These are phyloP conservation scores for Agroathelia rolfsii DNA, from an alignment of 1,284 basidiomycete genomes.

Conservation along the genomic window DNA sequence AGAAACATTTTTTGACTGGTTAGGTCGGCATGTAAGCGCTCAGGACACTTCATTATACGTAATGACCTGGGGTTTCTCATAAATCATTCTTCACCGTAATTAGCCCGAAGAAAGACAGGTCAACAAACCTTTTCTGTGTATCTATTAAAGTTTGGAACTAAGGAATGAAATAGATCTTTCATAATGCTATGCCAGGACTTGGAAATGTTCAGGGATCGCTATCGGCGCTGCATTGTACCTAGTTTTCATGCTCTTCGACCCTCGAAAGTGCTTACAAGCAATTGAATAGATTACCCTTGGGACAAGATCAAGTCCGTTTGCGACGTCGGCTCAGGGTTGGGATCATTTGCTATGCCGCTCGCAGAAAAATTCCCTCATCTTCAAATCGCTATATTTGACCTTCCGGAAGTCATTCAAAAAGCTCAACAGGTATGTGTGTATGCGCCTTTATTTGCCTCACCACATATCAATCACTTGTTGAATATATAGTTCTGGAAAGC, in stretches of 20 bases:
- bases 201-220: constrained; percentile 17
- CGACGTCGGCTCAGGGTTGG: constrained; percentile 25
- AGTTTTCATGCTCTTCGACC: neutral
- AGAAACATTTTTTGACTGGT: constrained; percentile 20
- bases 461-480: neutral
- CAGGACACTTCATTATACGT: neutral
- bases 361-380: constrained; percentile 19
- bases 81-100: constrained; percentile 8
- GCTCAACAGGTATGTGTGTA: constrained; percentile 13
- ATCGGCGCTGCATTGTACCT: constrained; percentile 16
- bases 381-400: constrained; percentile 21
- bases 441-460: neutral
- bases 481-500: neutral
- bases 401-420: constrained; percentile 16
- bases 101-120: constrained; percentile 11
- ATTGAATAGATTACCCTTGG: constrained; percentile 20
- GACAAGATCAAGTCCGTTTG: constrained; percentile 18
- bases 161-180: constrained; percentile 12
- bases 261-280: neutral
- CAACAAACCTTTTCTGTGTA: neutral
- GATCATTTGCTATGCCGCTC: constrained; percentile 19
- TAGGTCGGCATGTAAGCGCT: constrained; percentile 13
- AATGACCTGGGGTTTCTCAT: too few species aligned
- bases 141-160: neutral
- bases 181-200: constrained; percentile 18